Evolutionary conservation across 2,329 filamentous ascomycete species (phyloP).

Genomic region (Trematosphaeria pertusa): DNA sequence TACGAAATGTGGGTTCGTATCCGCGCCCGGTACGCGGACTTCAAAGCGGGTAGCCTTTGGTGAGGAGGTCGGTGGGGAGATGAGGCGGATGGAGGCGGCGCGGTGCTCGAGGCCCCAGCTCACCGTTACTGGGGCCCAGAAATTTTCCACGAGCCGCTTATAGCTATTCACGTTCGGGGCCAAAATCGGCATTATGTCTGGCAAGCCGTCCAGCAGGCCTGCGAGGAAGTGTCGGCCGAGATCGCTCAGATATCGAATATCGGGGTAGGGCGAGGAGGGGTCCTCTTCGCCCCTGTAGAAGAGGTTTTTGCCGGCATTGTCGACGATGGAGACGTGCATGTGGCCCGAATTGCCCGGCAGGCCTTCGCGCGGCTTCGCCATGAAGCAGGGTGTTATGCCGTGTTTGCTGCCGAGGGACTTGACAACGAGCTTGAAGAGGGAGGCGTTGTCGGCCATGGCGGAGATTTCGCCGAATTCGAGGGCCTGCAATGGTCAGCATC

Average conservation of each 20-base stretch:
- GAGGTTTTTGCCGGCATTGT: slow-evolving; percentile 81
- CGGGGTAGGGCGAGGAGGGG: slow-evolving; percentile 60
- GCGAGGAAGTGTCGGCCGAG: slow-evolving; percentile 92
- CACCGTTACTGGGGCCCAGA: slow-evolving; percentile 97
- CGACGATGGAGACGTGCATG: slow-evolving; percentile 90
- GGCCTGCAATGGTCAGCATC: slow-evolving; percentile 57
- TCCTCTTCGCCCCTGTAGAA: slow-evolving; percentile 78
- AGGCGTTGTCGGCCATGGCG: slow-evolving; percentile 89
- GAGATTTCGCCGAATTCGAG: slow-evolving; percentile 88
- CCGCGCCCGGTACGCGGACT: slow-evolving; percentile 90
- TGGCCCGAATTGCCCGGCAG: slow-evolving; percentile 95
- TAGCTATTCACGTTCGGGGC: slow-evolving; percentile 97
- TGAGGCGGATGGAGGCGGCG: slow-evolving; percentile 87
- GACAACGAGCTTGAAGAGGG: slow-evolving; percentile 92
- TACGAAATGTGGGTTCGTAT: slow-evolving; percentile 87
- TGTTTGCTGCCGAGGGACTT: slow-evolving; percentile 87
- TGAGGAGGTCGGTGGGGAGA: slow-evolving; percentile 85
- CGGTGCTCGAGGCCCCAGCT: slow-evolving; percentile 97
- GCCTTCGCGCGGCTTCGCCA: slow-evolving; percentile 94
- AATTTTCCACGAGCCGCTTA: slow-evolving; percentile 97
- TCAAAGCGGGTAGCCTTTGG: slow-evolving; percentile 90
- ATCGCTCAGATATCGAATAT: slow-evolving; percentile 83
- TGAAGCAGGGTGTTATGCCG: slow-evolving; percentile 95
- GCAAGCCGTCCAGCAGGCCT: slow-evolving; percentile 84
- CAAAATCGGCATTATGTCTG: slow-evolving; percentile 93